Percentiles rank a stretch among this genome's conserved stretches.
phyloP scores from a whole-genome alignment of 345 rosid species.

The Dovyalis caffra region DNA sequence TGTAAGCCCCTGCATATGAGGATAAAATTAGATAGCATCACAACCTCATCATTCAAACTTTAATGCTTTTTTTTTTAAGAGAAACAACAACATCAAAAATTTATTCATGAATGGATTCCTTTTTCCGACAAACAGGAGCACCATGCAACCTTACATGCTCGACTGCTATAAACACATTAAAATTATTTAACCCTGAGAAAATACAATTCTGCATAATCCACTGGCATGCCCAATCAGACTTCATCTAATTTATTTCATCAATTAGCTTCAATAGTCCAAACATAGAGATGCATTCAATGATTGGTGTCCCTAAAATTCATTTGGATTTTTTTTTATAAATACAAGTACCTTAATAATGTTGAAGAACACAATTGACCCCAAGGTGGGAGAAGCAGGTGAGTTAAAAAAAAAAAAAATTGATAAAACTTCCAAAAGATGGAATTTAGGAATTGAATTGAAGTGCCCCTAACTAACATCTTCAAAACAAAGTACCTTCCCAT shows the following conservation, averaged over 20 bases:
- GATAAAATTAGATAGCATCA: background rate
- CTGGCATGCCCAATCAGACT: background rate
- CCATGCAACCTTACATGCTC: background rate
- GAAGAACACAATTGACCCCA: too few relatives aligned
- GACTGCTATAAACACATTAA: background rate
- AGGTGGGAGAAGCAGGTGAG: too few relatives aligned
- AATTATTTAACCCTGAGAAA: background rate
- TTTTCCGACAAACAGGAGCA: background rate
- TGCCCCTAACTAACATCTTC: background rate
- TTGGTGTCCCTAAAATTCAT: background rate
- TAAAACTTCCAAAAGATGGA: background rate
- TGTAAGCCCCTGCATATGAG: constrained; percentile 53
- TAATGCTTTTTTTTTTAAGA: background rate
- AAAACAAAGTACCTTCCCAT: too few relatives aligned
- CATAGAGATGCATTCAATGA: background rate
- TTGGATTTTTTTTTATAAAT: background rate
- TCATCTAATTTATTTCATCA: background rate
- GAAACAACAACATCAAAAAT: constrained; percentile 1
- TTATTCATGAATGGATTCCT: background rate
- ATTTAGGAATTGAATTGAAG: background rate
- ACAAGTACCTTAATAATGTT: too few relatives aligned
- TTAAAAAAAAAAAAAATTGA: too few relatives aligned
- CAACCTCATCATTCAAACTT: background rate
- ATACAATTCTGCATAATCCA: background rate
- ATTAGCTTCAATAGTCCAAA: background rate